Conservation (phyloP, 2,329 filamentous ascomycete genomes). For the Fragosphaeria purpurea region DNA sequence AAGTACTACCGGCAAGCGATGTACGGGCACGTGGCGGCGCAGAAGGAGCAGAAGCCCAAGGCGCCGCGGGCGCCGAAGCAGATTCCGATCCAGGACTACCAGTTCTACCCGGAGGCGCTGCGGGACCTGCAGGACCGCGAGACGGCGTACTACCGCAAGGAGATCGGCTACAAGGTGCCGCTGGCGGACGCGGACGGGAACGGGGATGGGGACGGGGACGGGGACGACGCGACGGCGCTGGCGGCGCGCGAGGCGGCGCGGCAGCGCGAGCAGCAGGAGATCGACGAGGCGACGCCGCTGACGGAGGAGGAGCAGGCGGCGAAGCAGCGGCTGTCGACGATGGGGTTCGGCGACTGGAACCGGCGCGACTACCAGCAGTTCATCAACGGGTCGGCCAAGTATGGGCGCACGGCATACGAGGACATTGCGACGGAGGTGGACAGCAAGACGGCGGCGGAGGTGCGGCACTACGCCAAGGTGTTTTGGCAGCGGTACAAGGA, state of each 20-base stretch:
- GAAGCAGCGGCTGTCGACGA: slow-evolving; percentile 69
- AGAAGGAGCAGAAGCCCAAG: slow-evolving; percentile 82
- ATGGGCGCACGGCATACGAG: slow-evolving; percentile 76
- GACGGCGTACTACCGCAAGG: slow-evolving; percentile 90
- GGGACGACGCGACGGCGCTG: slow-evolving; percentile 63
- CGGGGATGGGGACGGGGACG: slow-evolving; percentile 21
- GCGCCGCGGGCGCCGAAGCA: slow-evolving; percentile 94
- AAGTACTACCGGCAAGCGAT: slow-evolving; percentile 95
- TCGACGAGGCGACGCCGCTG: slow-evolving; percentile 80
- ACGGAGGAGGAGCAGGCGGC: slow-evolving; percentile 83
- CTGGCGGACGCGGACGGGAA: slow-evolving; percentile 51
- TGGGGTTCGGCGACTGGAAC: slow-evolving; percentile 93
- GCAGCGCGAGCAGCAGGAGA: slow-evolving; percentile 78
- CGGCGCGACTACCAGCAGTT: slow-evolving; percentile 97
- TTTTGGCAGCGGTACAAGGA: slow-evolving; percentile 96
- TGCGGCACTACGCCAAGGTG: slow-evolving; percentile 83
- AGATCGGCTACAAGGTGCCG: slow-evolving; percentile 90
- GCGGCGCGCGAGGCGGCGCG: slow-evolving; percentile 81
- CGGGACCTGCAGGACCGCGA: slow-evolving; percentile 90
- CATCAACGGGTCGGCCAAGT: slow-evolving; percentile 87
- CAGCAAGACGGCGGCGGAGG: slow-evolving; percentile 74
- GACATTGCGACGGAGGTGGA: slow-evolving; percentile 84
- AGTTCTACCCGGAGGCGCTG: slow-evolving; percentile 83
- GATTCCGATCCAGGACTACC: slow-evolving; percentile 85
- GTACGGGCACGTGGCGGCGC: slow-evolving; percentile 62